These are phyloP conservation scores for Moniliella sp. DNA, from an alignment of 1,284 basidiomycete species.

Conservation along the genomic window DNA sequence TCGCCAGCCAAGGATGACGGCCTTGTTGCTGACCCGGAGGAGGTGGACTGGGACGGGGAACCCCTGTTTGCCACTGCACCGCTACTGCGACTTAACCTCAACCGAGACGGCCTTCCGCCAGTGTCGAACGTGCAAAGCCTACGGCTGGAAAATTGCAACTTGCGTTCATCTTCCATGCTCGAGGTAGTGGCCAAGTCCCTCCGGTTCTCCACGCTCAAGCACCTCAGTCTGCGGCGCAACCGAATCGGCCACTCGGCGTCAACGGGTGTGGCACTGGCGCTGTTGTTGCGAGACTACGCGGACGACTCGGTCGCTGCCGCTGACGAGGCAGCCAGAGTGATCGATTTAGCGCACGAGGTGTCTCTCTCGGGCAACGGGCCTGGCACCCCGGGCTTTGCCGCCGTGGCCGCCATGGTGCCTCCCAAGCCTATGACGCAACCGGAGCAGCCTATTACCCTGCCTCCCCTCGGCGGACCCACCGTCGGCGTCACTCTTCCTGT, in stretches of 20 bases:
- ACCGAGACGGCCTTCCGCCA: slow-evolving; percentile 7
- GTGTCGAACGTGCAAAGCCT: slow-evolving; percentile 16
- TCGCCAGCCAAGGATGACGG: no score
- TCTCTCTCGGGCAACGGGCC: no score
- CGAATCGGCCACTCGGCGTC: slow-evolving; percentile 11
- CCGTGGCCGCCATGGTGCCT: no score
- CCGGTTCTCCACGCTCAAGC: slow-evolving; percentile 20
- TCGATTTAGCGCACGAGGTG: no score
- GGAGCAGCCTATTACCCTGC: no score
- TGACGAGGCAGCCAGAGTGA: slow-evolving; percentile 1
- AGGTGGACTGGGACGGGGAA: slow-evolving; percentile 17
- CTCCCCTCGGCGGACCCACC: no score
- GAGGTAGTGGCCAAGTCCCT: slow-evolving; percentile 20
- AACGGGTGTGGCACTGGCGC: slow-evolving; percentile 7
- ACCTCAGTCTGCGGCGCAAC: slow-evolving; percentile 25
- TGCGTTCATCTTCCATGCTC: slow-evolving; percentile 12
- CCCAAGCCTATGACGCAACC: no score
- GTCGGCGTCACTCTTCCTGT: no score
- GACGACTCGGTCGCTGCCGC: slow-evolving; percentile 2
- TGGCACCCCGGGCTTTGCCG: no score
- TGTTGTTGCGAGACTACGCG: slow-evolving; percentile 20
- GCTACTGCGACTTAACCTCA: slow-evolving; percentile 9
- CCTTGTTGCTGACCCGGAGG: slow-evolving; percentile 7
- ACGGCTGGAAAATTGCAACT: slow-evolving; percentile 21
- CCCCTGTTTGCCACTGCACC: slow-evolving; percentile 23